Conservation (phyloP, 805 yeast species). For the Ascoidea asiatica region DNA sequence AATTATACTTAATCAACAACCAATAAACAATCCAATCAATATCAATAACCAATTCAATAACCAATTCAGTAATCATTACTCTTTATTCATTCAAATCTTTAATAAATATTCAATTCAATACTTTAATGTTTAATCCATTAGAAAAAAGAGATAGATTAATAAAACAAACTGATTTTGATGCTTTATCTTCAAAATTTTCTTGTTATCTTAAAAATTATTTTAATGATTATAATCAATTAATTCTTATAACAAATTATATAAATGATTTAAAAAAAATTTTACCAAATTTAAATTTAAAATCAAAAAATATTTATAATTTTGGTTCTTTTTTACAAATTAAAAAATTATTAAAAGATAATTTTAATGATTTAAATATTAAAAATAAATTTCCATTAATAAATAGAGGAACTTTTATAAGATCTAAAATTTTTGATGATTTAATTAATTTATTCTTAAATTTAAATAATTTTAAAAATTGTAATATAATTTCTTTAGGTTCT, state of each 20-base stretch:
- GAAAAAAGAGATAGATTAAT: slow-evolving; percentile 27
- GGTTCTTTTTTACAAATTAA: slow-evolving; percentile 5
- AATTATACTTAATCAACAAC: too few relatives aligned
- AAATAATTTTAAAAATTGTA: slow-evolving; percentile 14
- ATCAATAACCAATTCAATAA: too few relatives aligned
- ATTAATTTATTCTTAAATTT: slow-evolving; percentile 22
- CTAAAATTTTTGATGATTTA: slow-evolving; percentile 27
- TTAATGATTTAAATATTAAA: slow-evolving; percentile 14
- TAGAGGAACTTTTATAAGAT: slow-evolving; percentile 45
- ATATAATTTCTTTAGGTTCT: slow-evolving; percentile 63
- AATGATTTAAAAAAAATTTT: slow-evolving; percentile 8
- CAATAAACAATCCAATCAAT: too few relatives aligned
- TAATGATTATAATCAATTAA: slow-evolving; percentile 23
- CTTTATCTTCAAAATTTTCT: slow-evolving; percentile 35
- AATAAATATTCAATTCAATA: too few relatives aligned
- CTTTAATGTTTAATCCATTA: neutral
- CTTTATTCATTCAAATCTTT: too few relatives aligned
- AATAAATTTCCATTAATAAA: slow-evolving; percentile 46
- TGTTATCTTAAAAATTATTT: slow-evolving; percentile 32
- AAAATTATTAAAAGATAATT: slow-evolving; percentile 5
- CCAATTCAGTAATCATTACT: too few relatives aligned
- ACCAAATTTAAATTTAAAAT: slow-evolving; percentile 24
- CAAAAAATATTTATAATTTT: slow-evolving; percentile 23
- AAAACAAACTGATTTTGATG: slow-evolving; percentile 49
- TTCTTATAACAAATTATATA: slow-evolving; percentile 20